Evolutionary conservation across 345 rosid genomes (phyloP), one percentile per base, ranked within the genome.

Genomic region (Sisymbrium irio): DNA sequence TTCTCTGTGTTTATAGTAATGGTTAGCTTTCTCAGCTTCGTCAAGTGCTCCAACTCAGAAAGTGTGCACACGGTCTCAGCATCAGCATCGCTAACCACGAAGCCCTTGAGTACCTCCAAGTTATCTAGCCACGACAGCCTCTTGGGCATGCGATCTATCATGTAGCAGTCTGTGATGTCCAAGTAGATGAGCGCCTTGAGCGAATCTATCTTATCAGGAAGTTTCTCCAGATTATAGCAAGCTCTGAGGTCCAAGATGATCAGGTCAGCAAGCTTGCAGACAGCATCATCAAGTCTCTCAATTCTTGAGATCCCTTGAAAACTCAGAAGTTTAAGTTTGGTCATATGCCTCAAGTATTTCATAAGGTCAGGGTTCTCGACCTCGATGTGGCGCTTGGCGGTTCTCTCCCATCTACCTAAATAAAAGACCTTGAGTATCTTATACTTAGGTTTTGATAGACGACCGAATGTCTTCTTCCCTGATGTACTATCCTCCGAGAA

Each of bases 101-200:
- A 87, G n/a, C 96, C 92, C 39, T 89, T 84, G 3, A 89, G 83
- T 35, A 89, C 90, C 82, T 72, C 65, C 56, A 87, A 84, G 9
- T 81, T 25, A 0, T 67, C 7, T 14, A 89, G 86, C 49, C 68
- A 53, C 1, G 73, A 49, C 25, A 89, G 13, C 42, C 74, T 64
- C 76, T 75, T 79, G 22, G 96, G 92, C 62, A 89, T 79, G 15
- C 51, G 50, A 12, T 82, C 89, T 7, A 87, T 62, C 80, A 82
- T 62, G 74, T 78, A 78, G 74, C 95, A 89, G 46, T 84, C 87
- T 0, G 83, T 84, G 3, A 80, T 45, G 35, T 82, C 92, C 81
- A 89, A 74, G 74, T 84, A 79, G n/a, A 35, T 65, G 54, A 89
- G 65, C n/a, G n/a, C 67, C 77, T 79, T 64, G 35, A 87, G 86